Evolutionary conservation across 2,329 filamentous ascomycete genomes (phyloP), one percentile per base, ranked within the genome.

Genomic region (Allantophomopsis lycopodina): DNA sequence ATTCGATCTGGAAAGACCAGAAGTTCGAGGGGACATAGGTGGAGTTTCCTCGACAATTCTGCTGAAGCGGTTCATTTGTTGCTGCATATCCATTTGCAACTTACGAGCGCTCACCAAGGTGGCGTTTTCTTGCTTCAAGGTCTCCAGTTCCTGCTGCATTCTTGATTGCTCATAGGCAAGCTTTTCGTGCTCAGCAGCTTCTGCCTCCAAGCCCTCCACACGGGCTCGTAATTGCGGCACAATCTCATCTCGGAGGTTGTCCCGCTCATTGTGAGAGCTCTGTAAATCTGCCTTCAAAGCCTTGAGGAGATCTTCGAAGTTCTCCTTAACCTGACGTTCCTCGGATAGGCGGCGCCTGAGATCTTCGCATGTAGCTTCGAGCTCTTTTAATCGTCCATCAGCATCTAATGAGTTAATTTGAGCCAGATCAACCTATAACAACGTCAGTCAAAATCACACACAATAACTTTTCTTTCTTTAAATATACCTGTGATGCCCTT

Each of bases 221-320:
- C 79, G 77, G 36, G 83, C 74, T 46, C 74, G 74, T 39, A 95
- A 65, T 51, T 86, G 76, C 14, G 88, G 86, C 2, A 94, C 76
- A 32, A 94, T 69, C 58, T 94, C 85, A 46, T 96, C 88, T 20
- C 85, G 79, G 13, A 96, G 72, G 50, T 93, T 89, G 59, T 98
- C 91, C 39, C 87, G 77, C 60, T 98, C 88, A 49, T 91, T 88
- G 44, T 83, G 75, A 39, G 87, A 76, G 48, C 77, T 82, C 51
- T 88, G 75, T 12, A 96, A 68, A 56, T 98, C 87, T 17, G 77
- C 73, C 50, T 83, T 82, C 49, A 96, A 77, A 5, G 84, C 89
- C 6, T 79, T 76, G 35, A 96, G 69, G 34, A 98, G 70, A 56
- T 95, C 88, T 60, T 96, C 87, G 51, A 96, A 93, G 57, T 93